Evolutionary conservation across 2,329 filamentous ascomycete species (phyloP).

Genomic region (Colletotrichum cordylinicola): DNA sequence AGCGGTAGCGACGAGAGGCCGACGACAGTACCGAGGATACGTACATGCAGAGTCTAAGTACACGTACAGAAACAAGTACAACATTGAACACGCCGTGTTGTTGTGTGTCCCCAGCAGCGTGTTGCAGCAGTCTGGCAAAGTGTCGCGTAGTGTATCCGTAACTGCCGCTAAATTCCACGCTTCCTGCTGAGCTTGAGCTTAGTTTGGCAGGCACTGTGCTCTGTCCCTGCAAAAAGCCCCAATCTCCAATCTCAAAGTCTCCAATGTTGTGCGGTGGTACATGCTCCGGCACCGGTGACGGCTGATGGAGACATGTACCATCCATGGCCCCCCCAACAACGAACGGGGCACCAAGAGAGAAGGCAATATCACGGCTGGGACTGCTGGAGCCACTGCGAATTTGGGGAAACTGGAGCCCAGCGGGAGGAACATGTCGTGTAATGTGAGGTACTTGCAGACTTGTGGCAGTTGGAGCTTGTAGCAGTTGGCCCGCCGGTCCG

Average conservation of each 20-base stretch:
- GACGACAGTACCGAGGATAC: background rate
- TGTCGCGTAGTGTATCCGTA: background rate
- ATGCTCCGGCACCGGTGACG: background rate
- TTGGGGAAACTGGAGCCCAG: background rate
- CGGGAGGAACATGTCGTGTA: background rate
- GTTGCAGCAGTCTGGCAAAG: background rate
- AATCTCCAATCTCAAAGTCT: background rate
- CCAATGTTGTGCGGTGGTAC: background rate
- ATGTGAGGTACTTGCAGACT: background rate
- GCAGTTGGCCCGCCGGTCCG: background rate
- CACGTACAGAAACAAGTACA: background rate
- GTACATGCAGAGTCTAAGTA: background rate
- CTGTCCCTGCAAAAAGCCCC: background rate
- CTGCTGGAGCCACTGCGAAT: background rate
- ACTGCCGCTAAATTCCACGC: background rate
- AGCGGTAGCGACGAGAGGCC: background rate
- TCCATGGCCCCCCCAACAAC: background rate
- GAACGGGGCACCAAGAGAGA: background rate
- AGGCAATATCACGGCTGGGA: background rate
- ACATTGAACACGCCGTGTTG: background rate
- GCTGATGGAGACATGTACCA: background rate
- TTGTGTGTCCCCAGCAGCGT: background rate
- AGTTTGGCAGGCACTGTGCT: background rate
- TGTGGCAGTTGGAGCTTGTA: background rate
- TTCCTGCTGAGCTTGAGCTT: background rate